Evolutionary conservation across 805 yeast species (phyloP).

Genomic region (Tetrapisispora namnaoensis): DNA sequence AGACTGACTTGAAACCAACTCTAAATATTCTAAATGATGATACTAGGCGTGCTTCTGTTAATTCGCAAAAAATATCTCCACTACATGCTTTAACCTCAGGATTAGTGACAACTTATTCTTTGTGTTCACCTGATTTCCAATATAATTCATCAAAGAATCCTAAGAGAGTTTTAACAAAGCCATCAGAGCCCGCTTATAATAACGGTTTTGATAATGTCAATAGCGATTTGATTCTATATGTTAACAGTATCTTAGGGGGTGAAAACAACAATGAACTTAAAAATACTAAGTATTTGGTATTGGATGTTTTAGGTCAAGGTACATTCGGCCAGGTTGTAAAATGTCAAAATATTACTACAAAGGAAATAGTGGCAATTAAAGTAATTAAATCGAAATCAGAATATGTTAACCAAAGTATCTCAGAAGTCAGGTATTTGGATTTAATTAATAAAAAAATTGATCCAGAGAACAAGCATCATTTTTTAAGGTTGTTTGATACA

Average conservation of each 20-base stretch:
- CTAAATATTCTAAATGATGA: constrained; percentile 49
- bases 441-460: constrained; percentile 63
- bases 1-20: constrained; percentile 51
- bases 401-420: constrained; percentile 79
- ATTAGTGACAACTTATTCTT: constrained; percentile 66
- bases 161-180: constrained; percentile 83
- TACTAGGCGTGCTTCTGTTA: constrained; percentile 58
- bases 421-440: constrained; percentile 82
- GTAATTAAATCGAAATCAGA: constrained; percentile 90
- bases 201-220: constrained; percentile 84
- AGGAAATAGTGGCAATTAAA: constrained; percentile 87
- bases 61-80: constrained; percentile 64
- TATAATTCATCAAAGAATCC: constrained; percentile 84
- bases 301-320: constrained; percentile 90
- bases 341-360: constrained; percentile 62
- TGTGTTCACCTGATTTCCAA: constrained; percentile 77
- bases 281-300: constrained; percentile 75
- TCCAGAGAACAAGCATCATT: constrained; percentile 61
- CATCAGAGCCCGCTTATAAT: constrained; percentile 70
- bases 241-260: constrained; percentile 83
- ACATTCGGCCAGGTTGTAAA: constrained; percentile 98
- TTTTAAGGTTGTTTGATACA: constrained; percentile 72
- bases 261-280: constrained; percentile 14
- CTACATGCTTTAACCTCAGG: constrained; percentile 68
- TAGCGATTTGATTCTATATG: constrained; percentile 84